phyloP scores from a whole-genome alignment of 768 basidiomycete genomes.

The Porpolomopsis calyptriformis region DNA sequence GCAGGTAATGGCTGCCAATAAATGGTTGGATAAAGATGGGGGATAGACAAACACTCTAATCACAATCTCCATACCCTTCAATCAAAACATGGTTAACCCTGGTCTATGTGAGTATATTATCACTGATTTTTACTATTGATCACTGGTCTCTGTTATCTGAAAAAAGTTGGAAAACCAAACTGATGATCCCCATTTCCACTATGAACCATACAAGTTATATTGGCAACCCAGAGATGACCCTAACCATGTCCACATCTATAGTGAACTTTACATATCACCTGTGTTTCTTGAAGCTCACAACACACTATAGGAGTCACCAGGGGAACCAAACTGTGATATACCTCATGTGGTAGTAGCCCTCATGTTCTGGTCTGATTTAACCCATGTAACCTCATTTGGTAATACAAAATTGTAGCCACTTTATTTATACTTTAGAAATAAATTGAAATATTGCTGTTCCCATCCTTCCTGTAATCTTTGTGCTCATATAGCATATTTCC shows the following conservation, averaged over 20 bases:
- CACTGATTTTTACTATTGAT: constrained; percentile 8
- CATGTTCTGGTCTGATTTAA: constrained; percentile 25
- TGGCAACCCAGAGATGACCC: constrained; percentile 13
- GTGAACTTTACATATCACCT: constrained; percentile 5
- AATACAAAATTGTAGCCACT: constrained; percentile 15
- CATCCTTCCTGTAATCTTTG: constrained; percentile 1
- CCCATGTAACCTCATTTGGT: constrained; percentile 23
- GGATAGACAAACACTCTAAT: background rate
- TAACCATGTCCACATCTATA: background rate
- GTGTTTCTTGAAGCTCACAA: constrained; percentile 1
- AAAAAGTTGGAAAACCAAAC: constrained; percentile 9
- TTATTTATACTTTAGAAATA: constrained; percentile 11
- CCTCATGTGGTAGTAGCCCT: constrained; percentile 12
- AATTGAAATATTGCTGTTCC: constrained; percentile 17
- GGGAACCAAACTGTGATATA: constrained; percentile 5
- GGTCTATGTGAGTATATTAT: constrained; percentile 6
- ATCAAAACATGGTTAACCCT: background rate
- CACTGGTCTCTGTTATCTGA: constrained; percentile 8
- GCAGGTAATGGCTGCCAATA: too few species aligned
- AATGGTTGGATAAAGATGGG: background rate
- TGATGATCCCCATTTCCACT: constrained; percentile 9
- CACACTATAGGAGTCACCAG: constrained; percentile 6
- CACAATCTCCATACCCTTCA: constrained; percentile 1
- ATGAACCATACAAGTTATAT: constrained; percentile 11
- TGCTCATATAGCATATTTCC: constrained; percentile 7